Evolutionary conservation across 2,329 filamentous ascomycete genomes (phyloP), one percentile per base, ranked within the genome.

Genomic region (Hymenoscyphus fructigenus): DNA sequence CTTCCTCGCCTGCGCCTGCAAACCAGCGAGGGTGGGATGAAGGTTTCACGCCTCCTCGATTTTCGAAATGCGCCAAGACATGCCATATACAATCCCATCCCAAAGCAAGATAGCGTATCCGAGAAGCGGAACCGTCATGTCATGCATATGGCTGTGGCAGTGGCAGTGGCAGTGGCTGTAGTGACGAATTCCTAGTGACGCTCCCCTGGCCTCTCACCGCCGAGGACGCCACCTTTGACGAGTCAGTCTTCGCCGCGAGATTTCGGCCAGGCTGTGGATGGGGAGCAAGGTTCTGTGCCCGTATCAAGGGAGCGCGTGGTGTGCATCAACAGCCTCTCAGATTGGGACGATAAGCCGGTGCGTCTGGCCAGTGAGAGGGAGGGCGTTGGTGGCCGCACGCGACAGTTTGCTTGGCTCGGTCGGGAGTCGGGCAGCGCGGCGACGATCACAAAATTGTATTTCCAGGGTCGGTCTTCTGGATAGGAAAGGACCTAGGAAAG

Each of bases 111-210:
- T 62, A 47, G 61, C 26, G 47, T 38, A 5, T 62, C 61, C 61
- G 55, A 58, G 29, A 9, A 58, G 53, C 55, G 56, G 61, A 50
- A 55, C 10, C n/a, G 34, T 60, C 57, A 62, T 57, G 50, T 53
- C 55, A 62, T 62, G 61, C 61, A 62, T 62, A 26, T 34, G 20
- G 20, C 10, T 23, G 60, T 62, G 60, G n/a, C n/a, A n/a, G n/a
- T n/a, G n/a, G n/a, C n/a, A n/a, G n/a, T 34, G 20, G 20, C 10
- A 15, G 60, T 62, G 60, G n/a, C 29, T 57, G 3, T 47, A 62
- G 34, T 36, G n/a, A 12, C 17, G 17, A n/a, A 15, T 23, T 56
- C 32, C 23, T 62, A 62, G 47, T 36, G 5, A 36, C 50, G 50
- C 60, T 41, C 60, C 53, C 26, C 20, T 44, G n/a, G 34, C 6